phyloP scores from a whole-genome alignment of 106 monocot genomes.

The Dactylorhiza incarnata region DNA sequence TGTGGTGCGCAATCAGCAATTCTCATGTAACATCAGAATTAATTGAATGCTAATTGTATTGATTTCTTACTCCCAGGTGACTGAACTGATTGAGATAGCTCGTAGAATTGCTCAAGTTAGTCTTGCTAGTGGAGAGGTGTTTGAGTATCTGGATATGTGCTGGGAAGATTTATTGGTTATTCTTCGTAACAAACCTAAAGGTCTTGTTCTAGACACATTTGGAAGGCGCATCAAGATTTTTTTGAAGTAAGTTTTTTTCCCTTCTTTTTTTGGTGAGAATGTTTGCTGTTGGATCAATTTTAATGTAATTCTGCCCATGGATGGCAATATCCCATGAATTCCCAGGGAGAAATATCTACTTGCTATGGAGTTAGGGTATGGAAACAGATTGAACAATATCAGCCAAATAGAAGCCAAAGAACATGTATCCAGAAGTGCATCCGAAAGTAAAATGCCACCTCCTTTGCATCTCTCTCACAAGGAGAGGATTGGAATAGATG shows the following conservation, averaged over 20 bases:
- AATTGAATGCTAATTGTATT: slow-evolving; percentile 2
- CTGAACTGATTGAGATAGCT: slow-evolving; percentile 42
- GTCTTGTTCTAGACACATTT: slow-evolving; percentile 55
- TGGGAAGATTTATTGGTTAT: slow-evolving; percentile 29
- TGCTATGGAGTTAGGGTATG: slow-evolving; percentile 14
- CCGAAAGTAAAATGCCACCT: slow-evolving; percentile 13
- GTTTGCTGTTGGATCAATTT: background rate
- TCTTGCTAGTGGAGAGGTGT: slow-evolving; percentile 20
- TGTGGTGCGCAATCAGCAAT: background rate
- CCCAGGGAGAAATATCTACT: slow-evolving; percentile 50
- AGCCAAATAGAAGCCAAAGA: slow-evolving; percentile 17
- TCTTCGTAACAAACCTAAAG: slow-evolving; percentile 35
- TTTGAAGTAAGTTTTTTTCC: slow-evolving; percentile 25
- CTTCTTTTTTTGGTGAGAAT: background rate
- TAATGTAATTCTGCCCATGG: background rate
- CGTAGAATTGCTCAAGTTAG: slow-evolving; percentile 28
- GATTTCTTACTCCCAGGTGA: slow-evolving; percentile 24
- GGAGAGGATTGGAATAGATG: slow-evolving; percentile 58
- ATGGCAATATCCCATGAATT: slow-evolving; percentile 11
- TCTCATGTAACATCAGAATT: background rate
- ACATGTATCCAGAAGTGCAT: slow-evolving; percentile 6
- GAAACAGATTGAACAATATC: slow-evolving; percentile 5
- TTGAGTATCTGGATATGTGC: slow-evolving; percentile 21
- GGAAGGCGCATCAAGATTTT: slow-evolving; percentile 37
- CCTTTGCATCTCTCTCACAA: slow-evolving; percentile 26